Base-by-base conservation (phyloP, 495 filamentous ascomycete genomes). In the Lentithecium fluviatile region DNA sequence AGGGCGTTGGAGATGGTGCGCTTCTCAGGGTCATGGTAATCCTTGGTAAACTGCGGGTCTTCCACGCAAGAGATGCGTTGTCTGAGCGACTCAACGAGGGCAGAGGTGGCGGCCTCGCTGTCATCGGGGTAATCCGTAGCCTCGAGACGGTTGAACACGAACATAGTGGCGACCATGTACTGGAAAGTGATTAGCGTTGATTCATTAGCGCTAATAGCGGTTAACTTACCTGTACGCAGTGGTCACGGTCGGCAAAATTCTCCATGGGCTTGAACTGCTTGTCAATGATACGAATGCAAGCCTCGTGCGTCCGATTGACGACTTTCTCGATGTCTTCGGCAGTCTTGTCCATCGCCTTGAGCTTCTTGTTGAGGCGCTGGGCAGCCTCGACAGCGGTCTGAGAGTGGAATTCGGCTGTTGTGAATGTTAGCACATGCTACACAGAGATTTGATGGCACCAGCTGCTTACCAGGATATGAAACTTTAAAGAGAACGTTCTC, bases 401-500 rank as follows among this genome's bases (percentile, higher is more conserved):
- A 13, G 94, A 97, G 81, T 98, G 94, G 83, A 98, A 98, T 73
- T 98, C 94, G 64, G 94, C 94, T 88, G 51, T 34, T 52, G 43
- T 25, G 19, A 52, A 26, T 8, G 10, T 66, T 25, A 57, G 45
- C 7, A 11, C 55, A 23, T 23, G 23, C 52, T 21, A 25, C 19
- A 48, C 20, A 42, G 13, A 43, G 20, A n/a, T n/a, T 19, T 21
- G n/a, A 53, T 17, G 13, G 13, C 19, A 0, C 19, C 13, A 19
- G 45, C 26, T 24, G 76, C 85, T 71, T 76, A 91, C 88, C 88
- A 70, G 91, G 91, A 72, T 95, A 96, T 29, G 94, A 98, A 40
- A 98, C 95, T 82, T 98, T 98, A 83, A 98, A 98, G 47, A 98
- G 88, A 46, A 98, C 89, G 72, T 97, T 98, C 84, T 98, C 94